Evolutionary conservation across 345 rosid genomes (phyloP).

Genomic region (Brassica rapa): DNA sequence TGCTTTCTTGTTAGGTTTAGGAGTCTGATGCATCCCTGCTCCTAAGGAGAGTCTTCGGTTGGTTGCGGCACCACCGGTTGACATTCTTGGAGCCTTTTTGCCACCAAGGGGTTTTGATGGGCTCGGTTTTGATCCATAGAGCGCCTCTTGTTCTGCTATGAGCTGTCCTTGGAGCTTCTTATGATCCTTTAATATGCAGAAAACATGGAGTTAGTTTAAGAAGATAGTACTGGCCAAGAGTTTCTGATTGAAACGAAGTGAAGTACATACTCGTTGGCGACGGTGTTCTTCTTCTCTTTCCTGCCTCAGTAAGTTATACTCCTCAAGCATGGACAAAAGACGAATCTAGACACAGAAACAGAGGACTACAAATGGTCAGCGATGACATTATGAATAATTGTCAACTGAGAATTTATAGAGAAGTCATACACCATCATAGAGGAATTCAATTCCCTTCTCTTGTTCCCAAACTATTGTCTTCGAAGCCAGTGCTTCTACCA

Average conservation of each 20-base stretch:
- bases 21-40: constrained; percentile 67
- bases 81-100: constrained; percentile 73
- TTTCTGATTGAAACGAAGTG: constrained; percentile 2
- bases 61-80: constrained; percentile 70
- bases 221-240: not conserved
- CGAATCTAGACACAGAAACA: constrained; percentile 52
- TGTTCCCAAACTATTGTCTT: constrained; percentile 89
- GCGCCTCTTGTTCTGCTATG: constrained; percentile 90
- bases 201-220: constrained; percentile 8
- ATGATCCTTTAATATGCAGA: constrained; percentile 65
- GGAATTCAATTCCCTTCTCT: constrained; percentile 75
- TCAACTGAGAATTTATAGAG: not conserved
- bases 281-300: constrained; percentile 97
- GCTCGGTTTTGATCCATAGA: constrained; percentile 95
- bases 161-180: constrained; percentile 97
- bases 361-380: constrained; percentile 11
- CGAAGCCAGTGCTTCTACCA: constrained; percentile 86
- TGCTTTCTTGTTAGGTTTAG: constrained; percentile 62
- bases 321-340: constrained; percentile 90
- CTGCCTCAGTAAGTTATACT: constrained; percentile 66
- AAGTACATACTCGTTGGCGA: constrained; percentile 65
- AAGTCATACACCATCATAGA: constrained; percentile 87
- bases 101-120: constrained; percentile 75
- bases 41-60: constrained; percentile 77
- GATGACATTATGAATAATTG: not conserved